phyloP scores from a whole-genome alignment of 441 rosid genomes.

The Eruca vesicaria region DNA sequence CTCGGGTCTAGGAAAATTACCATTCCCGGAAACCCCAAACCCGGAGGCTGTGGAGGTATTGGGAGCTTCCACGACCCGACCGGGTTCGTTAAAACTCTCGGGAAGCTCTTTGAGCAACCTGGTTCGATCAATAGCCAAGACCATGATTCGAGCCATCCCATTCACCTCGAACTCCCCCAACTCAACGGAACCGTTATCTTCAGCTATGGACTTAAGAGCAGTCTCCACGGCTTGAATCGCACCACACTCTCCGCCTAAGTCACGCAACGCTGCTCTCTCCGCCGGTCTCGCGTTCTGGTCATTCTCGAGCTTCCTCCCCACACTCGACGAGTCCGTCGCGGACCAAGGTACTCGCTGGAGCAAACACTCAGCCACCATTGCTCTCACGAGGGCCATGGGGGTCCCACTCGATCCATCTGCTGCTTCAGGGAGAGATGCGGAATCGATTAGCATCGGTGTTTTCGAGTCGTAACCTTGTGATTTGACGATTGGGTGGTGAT shows the following conservation, averaged over 20 bases:
- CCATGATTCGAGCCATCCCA: conserved; percentile 88
- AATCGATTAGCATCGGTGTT: conserved; percentile 20
- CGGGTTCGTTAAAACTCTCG: conserved; percentile 44
- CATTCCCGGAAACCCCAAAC: conserved; percentile 43
- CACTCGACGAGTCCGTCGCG: conserved; percentile 74
- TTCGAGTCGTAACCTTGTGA: conserved; percentile 23
- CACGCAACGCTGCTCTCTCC: conserved; percentile 79
- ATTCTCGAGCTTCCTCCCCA: conserved; percentile 88
- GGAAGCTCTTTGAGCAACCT: conserved; percentile 76
- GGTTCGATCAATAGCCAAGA: conserved; percentile 70
- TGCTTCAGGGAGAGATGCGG: conserved; percentile 20
- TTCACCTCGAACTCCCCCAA: conserved; percentile 81
- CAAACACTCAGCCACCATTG: conserved; percentile 83
- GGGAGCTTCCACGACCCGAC: conserved; percentile 25
- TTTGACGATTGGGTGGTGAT: conserved; percentile 28
- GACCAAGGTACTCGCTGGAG: conserved; percentile 78
- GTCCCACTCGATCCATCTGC: conserved; percentile 44
- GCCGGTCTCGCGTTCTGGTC: conserved; percentile 60
- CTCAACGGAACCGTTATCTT: conserved; percentile 80
- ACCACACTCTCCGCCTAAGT: conserved; percentile 84
- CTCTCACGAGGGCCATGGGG: conserved; percentile 69
- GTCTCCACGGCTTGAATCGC: conserved; percentile 77
- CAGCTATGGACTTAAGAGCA: conserved; percentile 81
- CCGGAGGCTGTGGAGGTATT: conserved; percentile 5
- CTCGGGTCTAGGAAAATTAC: conserved; percentile 50